A percentile compares a stretch with the other conserved stretches of the same genome.
These are phyloP conservation scores for Skeletonema potamos DNA, from an alignment of 108 stramenopile species.

Conservation along the genomic window DNA sequence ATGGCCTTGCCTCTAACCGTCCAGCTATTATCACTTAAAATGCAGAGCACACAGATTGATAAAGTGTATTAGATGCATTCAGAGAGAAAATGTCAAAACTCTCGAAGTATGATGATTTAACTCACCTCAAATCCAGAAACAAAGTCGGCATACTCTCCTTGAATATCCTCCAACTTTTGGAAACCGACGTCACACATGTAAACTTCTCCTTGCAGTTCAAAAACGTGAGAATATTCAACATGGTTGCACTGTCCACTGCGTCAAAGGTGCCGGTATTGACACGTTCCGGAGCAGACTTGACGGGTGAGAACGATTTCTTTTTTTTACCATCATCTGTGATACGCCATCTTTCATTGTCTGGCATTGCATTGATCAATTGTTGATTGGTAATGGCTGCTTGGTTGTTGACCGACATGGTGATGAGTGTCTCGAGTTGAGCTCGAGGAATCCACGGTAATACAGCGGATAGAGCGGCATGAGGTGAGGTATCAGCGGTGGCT, in stretches of 20 bases:
- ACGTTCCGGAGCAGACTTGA: not conserved
- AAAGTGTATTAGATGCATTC: not conserved
- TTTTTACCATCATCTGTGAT: not conserved
- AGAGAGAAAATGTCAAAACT: not conserved
- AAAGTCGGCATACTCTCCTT: not conserved
- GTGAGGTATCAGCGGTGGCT: not conserved
- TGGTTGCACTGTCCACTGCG: not conserved
- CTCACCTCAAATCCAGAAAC: constrained; percentile 10
- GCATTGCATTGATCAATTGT: not conserved
- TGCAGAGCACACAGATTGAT: no score
- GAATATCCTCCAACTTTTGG: constrained; percentile 2
- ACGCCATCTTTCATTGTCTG: not conserved
- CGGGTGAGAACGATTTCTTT: not conserved
- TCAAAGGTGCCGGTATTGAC: not conserved
- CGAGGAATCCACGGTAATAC: not conserved
- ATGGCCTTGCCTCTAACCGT: not conserved
- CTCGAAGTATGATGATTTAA: not conserved
- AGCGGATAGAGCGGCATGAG: not conserved
- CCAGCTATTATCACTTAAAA: not conserved
- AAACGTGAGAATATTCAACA: not conserved
- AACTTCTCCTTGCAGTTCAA: not conserved
- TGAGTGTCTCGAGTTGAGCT: not conserved
- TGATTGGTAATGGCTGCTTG: not conserved
- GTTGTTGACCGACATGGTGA: not conserved
- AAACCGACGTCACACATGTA: not conserved